Conservation (phyloP, 208 protist species). For the Acanthamoeba triangularis region DNA sequence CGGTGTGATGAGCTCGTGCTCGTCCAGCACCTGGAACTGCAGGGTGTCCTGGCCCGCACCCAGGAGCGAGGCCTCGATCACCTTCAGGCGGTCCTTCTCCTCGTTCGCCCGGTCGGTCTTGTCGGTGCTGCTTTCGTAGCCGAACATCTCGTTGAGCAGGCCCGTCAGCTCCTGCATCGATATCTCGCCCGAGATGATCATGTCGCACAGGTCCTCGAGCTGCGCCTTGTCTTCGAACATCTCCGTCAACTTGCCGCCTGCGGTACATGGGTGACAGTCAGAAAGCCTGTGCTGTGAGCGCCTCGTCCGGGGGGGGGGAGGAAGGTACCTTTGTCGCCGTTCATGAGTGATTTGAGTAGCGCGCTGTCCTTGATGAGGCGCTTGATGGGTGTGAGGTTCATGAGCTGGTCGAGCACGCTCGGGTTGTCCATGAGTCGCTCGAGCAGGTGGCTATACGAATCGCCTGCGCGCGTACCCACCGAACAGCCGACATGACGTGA, state of each 20-base stretch:
- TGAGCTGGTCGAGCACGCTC: slow-evolving; percentile 21
- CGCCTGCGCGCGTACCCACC: background rate
- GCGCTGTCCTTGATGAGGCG: slow-evolving; percentile 12
- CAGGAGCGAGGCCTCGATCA: background rate
- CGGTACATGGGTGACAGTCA: background rate
- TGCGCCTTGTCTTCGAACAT: slow-evolving; percentile 14
- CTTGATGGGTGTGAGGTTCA: slow-evolving; percentile 27
- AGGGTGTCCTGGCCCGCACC: background rate
- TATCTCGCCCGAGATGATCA: slow-evolving; percentile 34
- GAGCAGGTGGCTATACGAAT: slow-evolving; percentile 15
- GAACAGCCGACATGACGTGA: background rate
- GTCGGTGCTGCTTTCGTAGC: background rate
- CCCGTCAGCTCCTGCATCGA: slow-evolving; percentile 30
- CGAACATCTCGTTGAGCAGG: slow-evolving; percentile 43
- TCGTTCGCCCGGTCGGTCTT: background rate
- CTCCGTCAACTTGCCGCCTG: slow-evolving; percentile 9
- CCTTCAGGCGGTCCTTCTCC: slow-evolving; percentile 6
- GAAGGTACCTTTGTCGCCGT: background rate
- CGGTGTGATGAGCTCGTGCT: slow-evolving; percentile 12
- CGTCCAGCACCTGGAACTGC: slow-evolving; percentile 19
- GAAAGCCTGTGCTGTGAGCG: background rate
- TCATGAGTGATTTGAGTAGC: slow-evolving; percentile 15
- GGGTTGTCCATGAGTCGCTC: slow-evolving; percentile 47
- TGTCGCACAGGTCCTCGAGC: slow-evolving; percentile 34
- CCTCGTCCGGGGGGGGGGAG: no score